Evolutionary conservation across 2,329 filamentous ascomycete genomes (phyloP).

Genomic region (Trichoderma atroviride): DNA sequence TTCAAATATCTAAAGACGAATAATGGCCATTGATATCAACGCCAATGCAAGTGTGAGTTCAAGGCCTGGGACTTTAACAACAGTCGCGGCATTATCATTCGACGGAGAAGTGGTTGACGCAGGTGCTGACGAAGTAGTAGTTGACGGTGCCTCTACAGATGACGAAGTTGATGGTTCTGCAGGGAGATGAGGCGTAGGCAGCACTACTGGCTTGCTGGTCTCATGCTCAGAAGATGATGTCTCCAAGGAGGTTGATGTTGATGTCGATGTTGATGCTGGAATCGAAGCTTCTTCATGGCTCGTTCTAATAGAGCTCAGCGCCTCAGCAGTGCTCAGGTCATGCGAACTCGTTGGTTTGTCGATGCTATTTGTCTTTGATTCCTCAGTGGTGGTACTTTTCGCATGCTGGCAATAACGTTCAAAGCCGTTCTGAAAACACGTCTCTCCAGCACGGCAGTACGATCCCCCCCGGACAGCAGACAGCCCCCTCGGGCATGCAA

Average conservation of each 20-base stretch:
- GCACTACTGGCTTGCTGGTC: background rate
- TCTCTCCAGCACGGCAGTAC: constrained; percentile 9
- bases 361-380: background rate
- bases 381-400: background rate
- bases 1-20: background rate
- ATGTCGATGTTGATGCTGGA: background rate
- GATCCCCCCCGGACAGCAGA: background rate
- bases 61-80: background rate
- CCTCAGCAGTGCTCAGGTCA: background rate
- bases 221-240: background rate
- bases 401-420: background rate
- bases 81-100: background rate
- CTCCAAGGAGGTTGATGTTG: background rate
- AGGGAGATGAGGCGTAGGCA: background rate
- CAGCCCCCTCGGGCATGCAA: background rate
- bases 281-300: background rate
- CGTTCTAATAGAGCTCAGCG: background rate
- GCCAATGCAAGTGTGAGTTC: background rate
- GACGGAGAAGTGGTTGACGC: background rate
- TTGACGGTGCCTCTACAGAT: background rate
- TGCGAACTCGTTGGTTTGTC: background rate
- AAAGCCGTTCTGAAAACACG: constrained; percentile 7
- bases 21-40: background rate
- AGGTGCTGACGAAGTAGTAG: background rate
- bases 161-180: background rate